These are phyloP conservation scores for Heterobasidion annosum DNA, from an alignment of 1,284 basidiomycete genomes.

Conservation along the genomic window DNA sequence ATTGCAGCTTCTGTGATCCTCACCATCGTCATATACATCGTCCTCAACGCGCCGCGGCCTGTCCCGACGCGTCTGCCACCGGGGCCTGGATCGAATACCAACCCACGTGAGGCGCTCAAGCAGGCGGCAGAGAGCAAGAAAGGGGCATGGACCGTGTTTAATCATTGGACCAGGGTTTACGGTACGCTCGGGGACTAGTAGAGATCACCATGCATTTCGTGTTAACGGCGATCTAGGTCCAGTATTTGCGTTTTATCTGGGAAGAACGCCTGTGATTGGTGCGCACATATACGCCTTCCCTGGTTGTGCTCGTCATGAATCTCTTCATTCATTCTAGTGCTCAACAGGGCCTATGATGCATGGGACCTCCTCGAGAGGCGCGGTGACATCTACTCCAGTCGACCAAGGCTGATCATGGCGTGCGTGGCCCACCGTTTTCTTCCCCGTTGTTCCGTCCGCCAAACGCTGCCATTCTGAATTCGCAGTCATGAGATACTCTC, in stretches of 20 bases:
- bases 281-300: not conserved
- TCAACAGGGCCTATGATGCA: constrained; percentile 20
- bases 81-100: too few species aligned
- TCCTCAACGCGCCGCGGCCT: too few species aligned
- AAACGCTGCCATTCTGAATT: not conserved
- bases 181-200: not conserved
- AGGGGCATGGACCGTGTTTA: too few species aligned
- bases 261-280: constrained; percentile 5
- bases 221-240: not conserved
- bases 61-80: too few species aligned
- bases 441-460: not conserved
- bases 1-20: too few species aligned
- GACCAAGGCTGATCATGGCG: constrained; percentile 11
- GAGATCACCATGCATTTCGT: not conserved
- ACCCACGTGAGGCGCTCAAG: too few species aligned
- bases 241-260: constrained; percentile 9
- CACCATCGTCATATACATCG: too few species aligned
- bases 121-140: too few species aligned
- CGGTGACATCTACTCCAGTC: constrained; percentile 26
- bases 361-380: constrained; percentile 26
- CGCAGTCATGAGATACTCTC: constrained; percentile 16
- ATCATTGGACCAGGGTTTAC: constrained; percentile 1
- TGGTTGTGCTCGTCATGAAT: not conserved
- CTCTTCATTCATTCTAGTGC: constrained; percentile 12
- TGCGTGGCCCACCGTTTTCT: not conserved